phyloP scores from a whole-genome alignment of 164 flowering plant species.

The Protea cynaroides region DNA sequence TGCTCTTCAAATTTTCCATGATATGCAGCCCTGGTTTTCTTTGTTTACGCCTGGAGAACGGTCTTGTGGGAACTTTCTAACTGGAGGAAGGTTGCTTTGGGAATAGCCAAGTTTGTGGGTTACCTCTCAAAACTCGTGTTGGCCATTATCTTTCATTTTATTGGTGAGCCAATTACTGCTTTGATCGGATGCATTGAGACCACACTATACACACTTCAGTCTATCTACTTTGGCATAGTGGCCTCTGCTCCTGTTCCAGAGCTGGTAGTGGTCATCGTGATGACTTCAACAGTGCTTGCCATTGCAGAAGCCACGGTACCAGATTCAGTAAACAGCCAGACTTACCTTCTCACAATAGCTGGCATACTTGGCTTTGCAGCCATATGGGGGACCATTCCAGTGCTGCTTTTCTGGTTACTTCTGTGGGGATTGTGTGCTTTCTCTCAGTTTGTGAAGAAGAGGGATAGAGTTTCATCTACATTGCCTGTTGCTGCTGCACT shows the following conservation, averaged over 20 bases:
- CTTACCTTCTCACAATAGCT: constrained; percentile 51
- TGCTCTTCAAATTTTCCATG: background rate
- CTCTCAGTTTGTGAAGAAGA: constrained; percentile 36
- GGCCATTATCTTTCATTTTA: constrained; percentile 52
- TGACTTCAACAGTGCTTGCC: constrained; percentile 64
- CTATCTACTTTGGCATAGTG: constrained; percentile 64
- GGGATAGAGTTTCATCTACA: constrained; percentile 61
- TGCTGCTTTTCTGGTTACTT: constrained; percentile 66
- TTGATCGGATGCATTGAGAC: constrained; percentile 47
- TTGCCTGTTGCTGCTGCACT: constrained; percentile 76
- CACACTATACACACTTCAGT: constrained; percentile 40
- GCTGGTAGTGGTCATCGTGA: constrained; percentile 44
- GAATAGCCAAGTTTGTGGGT: constrained; percentile 32
- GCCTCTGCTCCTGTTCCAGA: constrained; percentile 73
- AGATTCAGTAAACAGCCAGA: constrained; percentile 49
- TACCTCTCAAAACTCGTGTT: constrained; percentile 48
- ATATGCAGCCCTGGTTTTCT: constrained; percentile 55
- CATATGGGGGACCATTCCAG: constrained; percentile 50
- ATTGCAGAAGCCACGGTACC: constrained; percentile 67
- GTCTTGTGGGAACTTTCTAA: constrained; percentile 78
- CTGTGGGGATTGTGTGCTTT: constrained; percentile 49
- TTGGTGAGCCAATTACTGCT: constrained; percentile 65
- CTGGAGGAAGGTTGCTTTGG: constrained; percentile 50
- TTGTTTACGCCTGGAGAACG: constrained; percentile 76
- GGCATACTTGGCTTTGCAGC: constrained; percentile 74